These are phyloP conservation scores for Pterocarpus macrocarpus DNA, from an alignment of 306 rosid species.

Conservation along the genomic window DNA sequence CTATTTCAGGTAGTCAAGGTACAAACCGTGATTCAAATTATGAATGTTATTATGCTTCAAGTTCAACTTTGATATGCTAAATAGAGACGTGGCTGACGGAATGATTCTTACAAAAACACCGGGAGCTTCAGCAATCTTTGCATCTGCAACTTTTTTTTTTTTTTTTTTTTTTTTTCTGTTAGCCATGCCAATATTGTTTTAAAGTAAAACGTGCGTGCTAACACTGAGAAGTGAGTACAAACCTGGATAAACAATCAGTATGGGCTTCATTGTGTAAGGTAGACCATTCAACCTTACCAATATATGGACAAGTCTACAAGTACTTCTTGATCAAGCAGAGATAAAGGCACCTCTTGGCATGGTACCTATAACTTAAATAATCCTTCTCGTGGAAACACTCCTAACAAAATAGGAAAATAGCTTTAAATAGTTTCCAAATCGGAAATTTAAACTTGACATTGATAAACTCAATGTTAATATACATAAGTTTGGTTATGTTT, in stretches of 20 bases:
- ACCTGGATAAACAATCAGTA: conserved; percentile 81
- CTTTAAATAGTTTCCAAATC: neutral
- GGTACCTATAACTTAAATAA: conserved; percentile 87
- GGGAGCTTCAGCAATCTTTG: conserved; percentile 59
- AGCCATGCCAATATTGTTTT: conserved; percentile 1
- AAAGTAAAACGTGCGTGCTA: neutral
- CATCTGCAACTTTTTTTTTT: conserved; percentile 53
- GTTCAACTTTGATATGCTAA: conserved; percentile 67
- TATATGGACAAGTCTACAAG: conserved; percentile 63
- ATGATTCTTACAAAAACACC: conserved; percentile 68
- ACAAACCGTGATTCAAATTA: conserved; percentile 67
- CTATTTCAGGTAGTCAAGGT: neutral
- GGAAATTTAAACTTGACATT: neutral
- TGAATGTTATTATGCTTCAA: conserved; percentile 75
- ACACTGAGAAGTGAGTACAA: conserved; percentile 24
- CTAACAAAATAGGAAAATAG: conserved; percentile 52
- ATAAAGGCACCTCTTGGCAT: conserved; percentile 87
- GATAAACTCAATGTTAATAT: conserved; percentile 1
- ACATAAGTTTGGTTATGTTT: neutral
- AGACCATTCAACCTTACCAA: conserved; percentile 84
- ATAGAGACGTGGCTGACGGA: conserved; percentile 69
- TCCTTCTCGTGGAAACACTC: conserved; percentile 94
- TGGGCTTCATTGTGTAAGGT: conserved; percentile 87
- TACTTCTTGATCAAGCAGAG: conserved; percentile 77
- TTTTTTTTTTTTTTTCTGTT: neutral